Base-by-base conservation (phyloP, 1,284 basidiomycete genomes). In the Cryptococcus floricola region DNA sequence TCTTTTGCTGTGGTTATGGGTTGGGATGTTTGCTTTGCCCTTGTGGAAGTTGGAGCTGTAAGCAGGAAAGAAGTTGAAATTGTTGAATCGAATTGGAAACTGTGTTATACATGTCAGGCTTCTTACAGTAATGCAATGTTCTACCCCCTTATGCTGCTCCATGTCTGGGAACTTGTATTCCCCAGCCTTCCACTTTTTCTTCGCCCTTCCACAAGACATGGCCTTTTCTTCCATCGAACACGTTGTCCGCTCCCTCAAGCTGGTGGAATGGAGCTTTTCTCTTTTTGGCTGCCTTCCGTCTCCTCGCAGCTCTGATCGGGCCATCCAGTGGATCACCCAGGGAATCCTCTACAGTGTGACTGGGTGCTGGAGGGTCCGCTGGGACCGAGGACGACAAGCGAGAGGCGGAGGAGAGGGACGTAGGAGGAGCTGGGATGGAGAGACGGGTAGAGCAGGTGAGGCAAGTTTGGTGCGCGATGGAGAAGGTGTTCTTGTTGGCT, bases 1-100 rank as follows among this genome's bases (percentile, higher is more conserved):
- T 56, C 16, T 66, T 69, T 46, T 69, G 69, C 39, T 71, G 67
- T 53, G 67, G 67, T 10, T 71, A 71, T 53, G 69, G 67, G 4
- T 18, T 68, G 19, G 67, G 64, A 6, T 69, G 69, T 53, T 45
- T 68, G 9, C 43, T 71, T 39, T 71, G 69, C 53, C 63, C 61
- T 28, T 71, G 69, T 57, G 61, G 64, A 5, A 68, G 69, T 41
- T 59, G 56, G 59, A 64, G 53, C 39, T 71, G 67, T 57, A 55
- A 56, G 48, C 64, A 69, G 46, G 68, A 69, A 59, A 50, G 65
- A 48, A 58, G 50, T 38, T 61, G 39, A 50, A 9, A 7, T 46
- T 16, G 18, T 18, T 9, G 44, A 46, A 7, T 27, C 10, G n/a
- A 28, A 23, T 13, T 18, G 25, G 13, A 6, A 48, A 3, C 5